phyloP scores from a whole-genome alignment of 2,329 filamentous ascomycete genomes.

The Claviceps paspali region DNA sequence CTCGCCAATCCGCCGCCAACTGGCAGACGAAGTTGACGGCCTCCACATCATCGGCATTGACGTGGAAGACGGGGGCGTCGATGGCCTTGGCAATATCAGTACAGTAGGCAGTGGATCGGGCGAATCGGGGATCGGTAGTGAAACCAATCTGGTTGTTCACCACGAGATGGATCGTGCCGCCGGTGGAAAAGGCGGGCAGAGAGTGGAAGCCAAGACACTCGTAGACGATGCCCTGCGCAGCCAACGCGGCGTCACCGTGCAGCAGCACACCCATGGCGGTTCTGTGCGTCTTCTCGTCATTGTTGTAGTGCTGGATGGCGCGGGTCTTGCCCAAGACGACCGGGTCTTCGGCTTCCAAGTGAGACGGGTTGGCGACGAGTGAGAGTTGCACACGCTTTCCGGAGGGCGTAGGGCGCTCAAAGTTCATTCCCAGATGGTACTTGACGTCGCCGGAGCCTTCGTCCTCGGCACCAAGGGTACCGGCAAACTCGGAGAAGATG shows the following conservation, averaged over 20 bases:
- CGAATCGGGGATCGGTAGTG: slow-evolving; percentile 94
- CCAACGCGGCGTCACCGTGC: slow-evolving; percentile 94
- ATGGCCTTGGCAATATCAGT: slow-evolving; percentile 99
- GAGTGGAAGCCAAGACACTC: slow-evolving; percentile 97
- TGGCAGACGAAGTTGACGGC: slow-evolving; percentile 98
- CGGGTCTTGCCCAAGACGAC: slow-evolving; percentile 95
- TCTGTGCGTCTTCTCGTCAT: slow-evolving; percentile 76
- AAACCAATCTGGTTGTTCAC: slow-evolving; percentile 99
- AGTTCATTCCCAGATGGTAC: slow-evolving; percentile 99
- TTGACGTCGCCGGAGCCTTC: slow-evolving; percentile 98
- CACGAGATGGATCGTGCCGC: slow-evolving; percentile 90
- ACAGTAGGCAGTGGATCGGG: slow-evolving; percentile 95
- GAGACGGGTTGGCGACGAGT: slow-evolving; percentile 93
- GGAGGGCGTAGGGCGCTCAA: slow-evolving; percentile 92
- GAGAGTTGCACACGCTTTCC: slow-evolving; percentile 99
- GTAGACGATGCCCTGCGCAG: slow-evolving; percentile 92
- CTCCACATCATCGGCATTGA: slow-evolving; percentile 97
- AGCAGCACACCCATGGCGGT: slow-evolving; percentile 92
- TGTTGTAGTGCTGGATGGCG: slow-evolving; percentile 97
- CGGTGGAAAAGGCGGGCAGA: slow-evolving; percentile 89
- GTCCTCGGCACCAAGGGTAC: slow-evolving; percentile 71
- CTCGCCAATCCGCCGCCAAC: slow-evolving; percentile 92
- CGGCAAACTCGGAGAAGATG: slow-evolving; percentile 96
- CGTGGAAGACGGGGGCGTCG: slow-evolving; percentile 96
- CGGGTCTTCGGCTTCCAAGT: slow-evolving; percentile 94